phyloP scores from a whole-genome alignment of 345 rosid species.

The Euphorbia lathyris region DNA sequence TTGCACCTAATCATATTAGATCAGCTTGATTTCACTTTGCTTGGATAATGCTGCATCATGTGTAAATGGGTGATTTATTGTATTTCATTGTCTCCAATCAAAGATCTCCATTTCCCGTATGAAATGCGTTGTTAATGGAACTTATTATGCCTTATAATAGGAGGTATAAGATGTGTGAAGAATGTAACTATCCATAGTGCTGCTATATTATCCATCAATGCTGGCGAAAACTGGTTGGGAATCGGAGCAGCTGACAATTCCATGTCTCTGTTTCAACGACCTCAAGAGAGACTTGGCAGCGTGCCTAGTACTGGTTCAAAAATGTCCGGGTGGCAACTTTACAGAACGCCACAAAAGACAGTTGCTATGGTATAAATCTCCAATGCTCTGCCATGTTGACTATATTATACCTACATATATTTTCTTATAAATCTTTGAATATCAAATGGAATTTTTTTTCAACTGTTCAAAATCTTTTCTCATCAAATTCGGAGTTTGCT shows the following conservation, averaged over 20 bases:
- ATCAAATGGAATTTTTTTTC: not conserved
- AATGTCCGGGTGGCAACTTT: constrained; percentile 95
- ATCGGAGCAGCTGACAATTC: constrained; percentile 99
- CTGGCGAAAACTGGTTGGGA: constrained; percentile 95
- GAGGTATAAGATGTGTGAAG: constrained; percentile 80
- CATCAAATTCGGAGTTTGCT: not conserved
- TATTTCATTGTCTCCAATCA: not conserved
- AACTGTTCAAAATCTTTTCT: not conserved
- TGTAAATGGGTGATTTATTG: not conserved
- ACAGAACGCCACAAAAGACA: constrained; percentile 84
- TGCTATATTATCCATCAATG: constrained; percentile 78
- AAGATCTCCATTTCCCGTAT: not conserved
- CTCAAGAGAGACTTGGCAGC: constrained; percentile 73
- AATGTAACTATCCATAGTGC: constrained; percentile 81
- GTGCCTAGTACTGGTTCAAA: constrained; percentile 60
- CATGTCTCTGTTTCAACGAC: constrained; percentile 95
- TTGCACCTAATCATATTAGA: not conserved
- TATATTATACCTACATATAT: not conserved
- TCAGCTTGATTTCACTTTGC: not conserved
- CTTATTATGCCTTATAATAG: constrained; percentile 31
- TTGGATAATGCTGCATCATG: not conserved
- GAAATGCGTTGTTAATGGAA: not conserved
- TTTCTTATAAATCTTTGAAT: not conserved
- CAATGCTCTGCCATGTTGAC: constrained; percentile 2
- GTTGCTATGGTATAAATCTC: constrained; percentile 73